Evolutionary conservation across 2,329 filamentous ascomycete species (phyloP).

Genomic region (Aphanocladium album): DNA sequence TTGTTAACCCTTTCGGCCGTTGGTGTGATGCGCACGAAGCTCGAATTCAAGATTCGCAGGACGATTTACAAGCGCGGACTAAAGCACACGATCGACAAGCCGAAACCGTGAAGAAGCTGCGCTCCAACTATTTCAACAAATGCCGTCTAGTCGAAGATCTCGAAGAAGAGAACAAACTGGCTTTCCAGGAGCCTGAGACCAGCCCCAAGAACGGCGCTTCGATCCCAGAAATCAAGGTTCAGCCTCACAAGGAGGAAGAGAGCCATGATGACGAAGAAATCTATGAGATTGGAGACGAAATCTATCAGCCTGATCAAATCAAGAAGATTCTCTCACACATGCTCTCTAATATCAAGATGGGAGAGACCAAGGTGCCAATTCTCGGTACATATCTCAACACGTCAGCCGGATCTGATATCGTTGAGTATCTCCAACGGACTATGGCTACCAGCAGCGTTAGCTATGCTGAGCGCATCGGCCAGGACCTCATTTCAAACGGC

Average conservation of each 20-base stretch:
- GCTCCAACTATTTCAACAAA: constrained; percentile 98
- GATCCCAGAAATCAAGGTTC: constrained; percentile 85
- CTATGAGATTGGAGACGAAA: constrained; percentile 85
- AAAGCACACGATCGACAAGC: constrained; percentile 91
- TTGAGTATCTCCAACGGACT: constrained; percentile 88
- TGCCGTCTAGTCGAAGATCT: constrained; percentile 92
- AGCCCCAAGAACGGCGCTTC: constrained; percentile 57
- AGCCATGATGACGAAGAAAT: constrained; percentile 73
- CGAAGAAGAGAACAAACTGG: constrained; percentile 97
- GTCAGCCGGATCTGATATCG: constrained; percentile 85
- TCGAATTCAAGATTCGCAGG: constrained; percentile 88
- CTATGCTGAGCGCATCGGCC: constrained; percentile 90
- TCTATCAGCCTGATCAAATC: constrained; percentile 77
- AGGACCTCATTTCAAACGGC: constrained; percentile 81
- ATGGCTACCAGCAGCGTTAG: constrained; percentile 79
- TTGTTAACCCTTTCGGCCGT: constrained; percentile 86
- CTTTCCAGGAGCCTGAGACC: constrained; percentile 79
- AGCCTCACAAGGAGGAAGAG: constrained; percentile 58
- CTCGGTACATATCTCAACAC: constrained; percentile 93
- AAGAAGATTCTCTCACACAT: constrained; percentile 87
- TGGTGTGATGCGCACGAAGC: constrained; percentile 96
- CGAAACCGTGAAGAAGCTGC: constrained; percentile 84
- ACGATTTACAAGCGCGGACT: constrained; percentile 84
- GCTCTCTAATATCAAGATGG: constrained; percentile 78
- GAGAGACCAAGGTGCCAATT: constrained; percentile 92